phyloP scores from a whole-genome alignment of 257 asterid species.

The Fraxinus cuspidata region DNA sequence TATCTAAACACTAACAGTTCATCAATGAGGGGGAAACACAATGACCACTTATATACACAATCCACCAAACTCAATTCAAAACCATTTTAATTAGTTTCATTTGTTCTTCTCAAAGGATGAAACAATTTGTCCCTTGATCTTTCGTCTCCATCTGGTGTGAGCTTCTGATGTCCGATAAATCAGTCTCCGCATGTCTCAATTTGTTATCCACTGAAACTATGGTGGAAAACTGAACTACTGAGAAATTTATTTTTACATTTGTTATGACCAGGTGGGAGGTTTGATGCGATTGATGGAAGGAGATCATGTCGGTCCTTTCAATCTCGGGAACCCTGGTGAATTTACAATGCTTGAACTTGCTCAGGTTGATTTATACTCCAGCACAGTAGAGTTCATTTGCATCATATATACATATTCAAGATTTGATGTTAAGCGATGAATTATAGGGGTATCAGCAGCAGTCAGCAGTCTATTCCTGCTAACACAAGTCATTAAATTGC shows the following conservation, averaged over 20 bases:
- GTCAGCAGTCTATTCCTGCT: not conserved
- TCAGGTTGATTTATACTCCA: constrained; percentile 42
- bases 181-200: not conserved
- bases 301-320: constrained; percentile 80
- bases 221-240: not conserved
- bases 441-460: not conserved
- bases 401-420: not conserved
- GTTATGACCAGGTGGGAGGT: constrained; percentile 64
- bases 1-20: too few relatives aligned
- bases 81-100: not conserved
- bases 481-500: not conserved
- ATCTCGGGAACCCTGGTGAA: constrained; percentile 88
- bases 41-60: too few relatives aligned
- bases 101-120: not conserved
- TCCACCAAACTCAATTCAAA: too few relatives aligned
- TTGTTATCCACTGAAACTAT: not conserved
- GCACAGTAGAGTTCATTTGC: not conserved
- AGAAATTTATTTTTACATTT: not conserved
- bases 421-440: not conserved
- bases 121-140: not conserved
- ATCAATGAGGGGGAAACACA: too few relatives aligned
- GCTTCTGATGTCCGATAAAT: not conserved
- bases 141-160: not conserved
- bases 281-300: constrained; percentile 85
- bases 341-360: constrained; percentile 94